Percentiles rank a stretch among this genome's conserved stretches.
phyloP scores from a whole-genome alignment of 2,329 filamentous ascomycete genomes.

The Fusarium hostae region DNA sequence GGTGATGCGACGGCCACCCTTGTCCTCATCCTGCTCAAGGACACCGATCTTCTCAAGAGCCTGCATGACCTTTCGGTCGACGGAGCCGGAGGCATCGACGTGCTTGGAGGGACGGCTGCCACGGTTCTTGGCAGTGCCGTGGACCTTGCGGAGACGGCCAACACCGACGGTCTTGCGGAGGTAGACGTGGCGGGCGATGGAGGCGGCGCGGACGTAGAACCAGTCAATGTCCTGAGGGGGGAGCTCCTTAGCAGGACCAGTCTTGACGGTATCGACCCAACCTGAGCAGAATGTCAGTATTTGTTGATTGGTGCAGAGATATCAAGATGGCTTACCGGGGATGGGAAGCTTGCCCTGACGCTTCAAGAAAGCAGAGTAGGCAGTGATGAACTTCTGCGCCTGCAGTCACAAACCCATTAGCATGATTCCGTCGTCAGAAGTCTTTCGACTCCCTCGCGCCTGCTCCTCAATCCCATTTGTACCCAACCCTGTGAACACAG shows the following conservation, averaged over 20 bases:
- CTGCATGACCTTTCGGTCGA: slow-evolving; percentile 98
- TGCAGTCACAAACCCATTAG: slow-evolving; percentile 69
- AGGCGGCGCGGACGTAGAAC: slow-evolving; percentile 91
- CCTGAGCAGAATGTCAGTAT: slow-evolving; percentile 61
- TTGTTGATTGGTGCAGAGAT: fast-evolving
- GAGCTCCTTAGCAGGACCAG: slow-evolving; percentile 94
- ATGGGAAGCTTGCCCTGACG: slow-evolving; percentile 92
- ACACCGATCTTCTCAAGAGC: slow-evolving; percentile 99
- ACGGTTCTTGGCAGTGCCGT: slow-evolving; percentile 98
- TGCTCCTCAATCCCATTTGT: slow-evolving; percentile 63
- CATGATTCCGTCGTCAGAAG: slow-evolving; percentile 79
- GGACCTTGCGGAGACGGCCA: slow-evolving; percentile 94
- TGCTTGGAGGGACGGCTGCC: slow-evolving; percentile 91
- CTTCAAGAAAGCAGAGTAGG: slow-evolving; percentile 92
- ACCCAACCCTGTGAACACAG: slow-evolving; percentile 32
- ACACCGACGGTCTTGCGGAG: slow-evolving; percentile 99
- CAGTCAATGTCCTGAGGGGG: slow-evolving; percentile 98
- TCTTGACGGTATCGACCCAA: slow-evolving; percentile 99
- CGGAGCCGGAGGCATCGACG: slow-evolving; percentile 92
- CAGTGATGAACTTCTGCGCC: slow-evolving; percentile 89
- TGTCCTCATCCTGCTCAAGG: slow-evolving; percentile 96
- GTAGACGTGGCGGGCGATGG: slow-evolving; percentile 98
- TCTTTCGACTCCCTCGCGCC: slow-evolving; percentile 79
- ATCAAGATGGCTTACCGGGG: slow-evolving; percentile 71
- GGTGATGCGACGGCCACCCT: slow-evolving; percentile 98